Evolutionary conservation across 257 asterid species (phyloP).

Genomic region (Primulina huaijiensis): DNA sequence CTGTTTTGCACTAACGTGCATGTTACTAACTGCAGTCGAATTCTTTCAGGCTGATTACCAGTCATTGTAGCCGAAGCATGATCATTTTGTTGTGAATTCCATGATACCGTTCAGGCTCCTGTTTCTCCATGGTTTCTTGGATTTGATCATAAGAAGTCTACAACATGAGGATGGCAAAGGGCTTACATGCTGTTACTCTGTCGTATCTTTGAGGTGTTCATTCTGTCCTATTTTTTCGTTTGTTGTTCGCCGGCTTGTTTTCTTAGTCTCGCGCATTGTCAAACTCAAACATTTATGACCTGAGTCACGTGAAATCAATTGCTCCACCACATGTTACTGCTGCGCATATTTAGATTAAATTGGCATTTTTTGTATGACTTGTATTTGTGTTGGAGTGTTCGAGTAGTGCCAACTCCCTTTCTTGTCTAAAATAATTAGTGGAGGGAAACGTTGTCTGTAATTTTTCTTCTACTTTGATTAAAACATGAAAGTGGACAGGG

Average conservation of each 20-base stretch:
- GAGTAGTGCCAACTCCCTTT: background rate
- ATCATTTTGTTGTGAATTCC: conserved; percentile 22
- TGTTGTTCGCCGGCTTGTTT: background rate
- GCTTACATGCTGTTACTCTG: conserved; percentile 22
- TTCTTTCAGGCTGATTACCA: conserved; percentile 43
- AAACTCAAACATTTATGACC: background rate
- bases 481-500: no score
- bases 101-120: conserved; percentile 17
- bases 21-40: conserved; percentile 21
- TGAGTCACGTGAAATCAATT: background rate
- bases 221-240: background rate
- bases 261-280: background rate
- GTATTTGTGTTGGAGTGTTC: background rate
- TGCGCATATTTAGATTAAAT: background rate
- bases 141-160: conserved; percentile 15
- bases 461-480: no score
- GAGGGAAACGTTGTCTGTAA: background rate
- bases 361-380: background rate
- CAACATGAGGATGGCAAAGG: conserved; percentile 20
- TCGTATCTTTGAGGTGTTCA: background rate
- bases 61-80: conserved; percentile 28
- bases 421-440: background rate
- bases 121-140: conserved; percentile 18
- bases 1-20: conserved; percentile 18
- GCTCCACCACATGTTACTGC: background rate